Base-by-base conservation (phyloP, 345 rosid species). In the Erucastrum elatum region DNA sequence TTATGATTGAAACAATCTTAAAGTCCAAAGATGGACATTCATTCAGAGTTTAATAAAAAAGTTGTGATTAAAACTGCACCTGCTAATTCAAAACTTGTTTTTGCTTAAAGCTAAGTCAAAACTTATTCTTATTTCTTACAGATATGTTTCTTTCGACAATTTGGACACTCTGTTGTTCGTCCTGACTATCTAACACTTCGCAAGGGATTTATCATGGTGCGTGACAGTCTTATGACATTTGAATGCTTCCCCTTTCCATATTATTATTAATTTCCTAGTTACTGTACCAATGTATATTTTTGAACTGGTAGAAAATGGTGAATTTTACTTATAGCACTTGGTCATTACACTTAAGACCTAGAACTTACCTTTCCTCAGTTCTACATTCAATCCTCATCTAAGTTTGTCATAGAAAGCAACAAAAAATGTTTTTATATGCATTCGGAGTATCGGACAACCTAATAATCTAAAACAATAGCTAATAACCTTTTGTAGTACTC, bases 61-160 rank as follows among this genome's bases (percentile, higher is more conserved):
- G 51, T 5, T 64, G 49, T 6, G 41, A 49, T 46, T 46, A 46
- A 30, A 61, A 5, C 6, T 59, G 27, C 6, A 66, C 17, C 30
- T 10, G 9, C 68, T 72, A 9, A 65, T 17, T 55, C 55, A 1
- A 58, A 11, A 59, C 62, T 71, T 31, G 2, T 37, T 37, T 10
- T 5, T 6, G 7, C 8, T 6, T 34, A 34, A 34, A 34, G 5
- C 61, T 65, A 9, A 65, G 35, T 55, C 53, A 1, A 59, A 11
- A 60, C 63, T 71, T 37, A 3, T 39, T 39, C 46, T 39, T 39
- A 39, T 39, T 82, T 74, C 61, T 56, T 77, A 84, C 89, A 94
- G 98, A 91, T 86, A 69, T 94, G 99, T 82, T 92, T 91, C 87
- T 90, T 94, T 78, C 85, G 91, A 35, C 98, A 94, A 80, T 94